Conservation (phyloP, 768 basidiomycete species). For the Candolleomyces aberdarensis region DNA sequence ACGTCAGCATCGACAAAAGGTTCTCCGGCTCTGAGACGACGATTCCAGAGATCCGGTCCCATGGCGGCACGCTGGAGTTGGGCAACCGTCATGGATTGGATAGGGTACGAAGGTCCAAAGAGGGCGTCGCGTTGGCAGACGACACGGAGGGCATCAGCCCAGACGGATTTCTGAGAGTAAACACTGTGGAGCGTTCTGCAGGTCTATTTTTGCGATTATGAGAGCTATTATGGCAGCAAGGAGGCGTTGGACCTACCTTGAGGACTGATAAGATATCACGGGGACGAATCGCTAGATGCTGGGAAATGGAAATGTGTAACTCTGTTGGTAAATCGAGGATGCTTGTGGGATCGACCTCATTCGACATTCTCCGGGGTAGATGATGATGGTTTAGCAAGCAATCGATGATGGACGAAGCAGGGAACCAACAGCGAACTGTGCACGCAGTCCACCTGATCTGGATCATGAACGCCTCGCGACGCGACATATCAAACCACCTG, state of each 20-base stretch:
- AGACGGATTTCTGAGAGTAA: background rate
- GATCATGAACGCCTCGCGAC: too few species aligned
- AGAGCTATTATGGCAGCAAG: background rate
- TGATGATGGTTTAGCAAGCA: too few species aligned
- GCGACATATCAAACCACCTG: too few species aligned
- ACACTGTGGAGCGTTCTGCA: background rate
- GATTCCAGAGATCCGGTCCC: background rate
- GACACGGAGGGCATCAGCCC: background rate
- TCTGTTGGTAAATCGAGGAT: background rate
- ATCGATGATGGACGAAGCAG: too few species aligned
- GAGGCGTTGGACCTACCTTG: background rate
- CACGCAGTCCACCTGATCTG: too few species aligned
- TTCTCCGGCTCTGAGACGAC: background rate
- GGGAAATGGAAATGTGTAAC: background rate
- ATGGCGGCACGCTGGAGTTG: background rate
- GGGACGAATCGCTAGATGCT: background rate
- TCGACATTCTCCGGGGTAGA: too few species aligned
- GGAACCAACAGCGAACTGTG: too few species aligned
- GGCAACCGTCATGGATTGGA: background rate
- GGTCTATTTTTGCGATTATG: background rate
- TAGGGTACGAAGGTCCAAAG: background rate
- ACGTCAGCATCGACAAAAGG: background rate
- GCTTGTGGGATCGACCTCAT: background rate
- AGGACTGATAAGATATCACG: background rate
- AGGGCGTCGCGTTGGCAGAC: background rate